Percentiles rank a stretch among this genome's conserved stretches.
Conservation (phyloP, 2,329 filamentous ascomycete species). For the Arthroderma sp. region DNA sequence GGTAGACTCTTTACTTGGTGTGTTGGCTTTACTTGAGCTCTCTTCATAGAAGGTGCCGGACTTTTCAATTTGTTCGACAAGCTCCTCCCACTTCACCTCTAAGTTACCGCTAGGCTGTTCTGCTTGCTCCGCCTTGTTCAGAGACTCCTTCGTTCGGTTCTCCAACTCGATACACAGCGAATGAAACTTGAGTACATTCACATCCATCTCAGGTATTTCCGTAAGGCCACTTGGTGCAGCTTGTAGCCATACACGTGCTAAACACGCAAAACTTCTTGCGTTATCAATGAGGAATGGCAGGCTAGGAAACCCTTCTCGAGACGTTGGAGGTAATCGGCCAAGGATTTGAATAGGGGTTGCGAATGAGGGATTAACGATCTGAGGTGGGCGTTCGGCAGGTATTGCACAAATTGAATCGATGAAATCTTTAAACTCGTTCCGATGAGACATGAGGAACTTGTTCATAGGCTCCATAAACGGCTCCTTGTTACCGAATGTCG, state of each 20-base stretch:
- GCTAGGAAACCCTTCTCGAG: conserved; percentile 83
- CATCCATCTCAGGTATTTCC: conserved; percentile 30
- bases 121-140: conserved; percentile 37
- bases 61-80: conserved; percentile 38
- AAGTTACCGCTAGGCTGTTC: conserved; percentile 37
- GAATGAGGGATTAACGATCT: conserved; percentile 67
- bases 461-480: conserved; percentile 99
- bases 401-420: conserved; percentile 80
- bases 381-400: conserved; percentile 54
- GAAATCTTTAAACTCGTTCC: conserved; percentile 71
- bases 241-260: conserved; percentile 52
- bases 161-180: conserved; percentile 32
- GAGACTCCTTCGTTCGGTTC: conserved; percentile 35
- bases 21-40: conserved; percentile 27
- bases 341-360: conserved; percentile 87
- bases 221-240: conserved; percentile 30
- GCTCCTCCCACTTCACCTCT: conserved; percentile 39
- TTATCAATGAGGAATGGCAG: conserved; percentile 88
- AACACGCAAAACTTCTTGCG: conserved; percentile 67
- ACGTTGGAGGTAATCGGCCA: conserved; percentile 63
- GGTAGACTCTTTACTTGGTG: conserved; percentile 26
- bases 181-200: conserved; percentile 33
- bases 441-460: conserved; percentile 62
- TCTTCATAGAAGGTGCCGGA: conserved; percentile 33
- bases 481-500: conserved; percentile 85